Base-by-base conservation (phyloP, 495 filamentous ascomycete genomes). In the Penicillium canescens region DNA sequence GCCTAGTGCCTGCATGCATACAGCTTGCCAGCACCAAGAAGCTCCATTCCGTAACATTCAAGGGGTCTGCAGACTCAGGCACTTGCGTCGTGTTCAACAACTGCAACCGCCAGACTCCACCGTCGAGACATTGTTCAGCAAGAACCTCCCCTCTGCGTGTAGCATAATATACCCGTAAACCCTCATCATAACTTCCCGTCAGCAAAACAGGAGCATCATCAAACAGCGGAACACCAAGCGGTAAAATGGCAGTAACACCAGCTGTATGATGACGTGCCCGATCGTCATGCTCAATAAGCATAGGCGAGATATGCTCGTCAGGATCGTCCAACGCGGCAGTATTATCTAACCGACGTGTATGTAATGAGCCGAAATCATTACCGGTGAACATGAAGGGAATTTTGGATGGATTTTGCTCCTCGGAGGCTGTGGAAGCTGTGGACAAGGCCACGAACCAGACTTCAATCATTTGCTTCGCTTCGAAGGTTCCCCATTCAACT, bases 181-280 rank as follows among this genome's bases (percentile, higher is more conserved):
- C 72, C 56, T 98, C 95, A 57, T 98, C 94, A 66, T 98, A 98
- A 62, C 90, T 93, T 10, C 94, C 94, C 3, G 92, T 98, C 28
- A 96, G 61, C 7, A 96, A 56, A 6, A 91, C 56, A 16, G 78
- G 77, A 0, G 72, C 69, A 14, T 64, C 70, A 16, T 70, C 70
- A 0, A 60, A 34, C 39, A 71, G 16, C 1, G 63, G 56, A 8
- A 80, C 44, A 2, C 74, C 64, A 9, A 91, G 60, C 0, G 90
- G 87, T 28, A 97, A 65, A 50, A 98, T 93, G 2, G 91, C 84
- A 0, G 93, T 97, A 2, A 98, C 91, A 4, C 94, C 94, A 11
- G 92, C 91, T 13, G 77, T 78, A 60, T 97, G 93, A 26, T 77
- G 73, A 9, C 70, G 68, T 6, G 67, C 68, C 5, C 66, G 67